These are phyloP conservation scores for Cymbidium sinense DNA, from an alignment of 106 monocot genomes.

Conservation along the genomic window DNA sequence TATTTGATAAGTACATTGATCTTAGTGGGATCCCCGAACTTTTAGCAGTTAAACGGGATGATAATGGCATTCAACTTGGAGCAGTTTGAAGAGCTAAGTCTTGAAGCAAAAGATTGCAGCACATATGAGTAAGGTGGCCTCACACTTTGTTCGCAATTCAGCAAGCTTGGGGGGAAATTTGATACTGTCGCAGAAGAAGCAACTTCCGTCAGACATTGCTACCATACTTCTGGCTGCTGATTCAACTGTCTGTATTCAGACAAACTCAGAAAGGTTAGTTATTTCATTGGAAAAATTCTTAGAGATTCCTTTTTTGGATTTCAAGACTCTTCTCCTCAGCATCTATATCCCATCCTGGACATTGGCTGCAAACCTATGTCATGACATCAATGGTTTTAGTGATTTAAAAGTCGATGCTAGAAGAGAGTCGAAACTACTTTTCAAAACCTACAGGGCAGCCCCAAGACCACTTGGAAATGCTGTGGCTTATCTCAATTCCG, in stretches of 20 bases:
- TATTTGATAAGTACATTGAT: constrained; percentile 58
- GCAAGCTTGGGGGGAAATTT: constrained; percentile 80
- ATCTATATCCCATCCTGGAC: constrained; percentile 49
- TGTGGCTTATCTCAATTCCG: constrained; percentile 65
- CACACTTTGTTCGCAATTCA: constrained; percentile 64
- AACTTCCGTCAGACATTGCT: constrained; percentile 76
- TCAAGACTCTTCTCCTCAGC: constrained; percentile 44
- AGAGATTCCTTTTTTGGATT: constrained; percentile 28
- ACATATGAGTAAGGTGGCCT: constrained; percentile 77
- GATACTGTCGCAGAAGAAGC: constrained; percentile 67
- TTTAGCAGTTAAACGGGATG: constrained; percentile 31
- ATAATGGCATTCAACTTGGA: constrained; percentile 50
- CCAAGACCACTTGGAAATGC: constrained; percentile 82
- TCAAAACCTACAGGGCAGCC: constrained; percentile 73
- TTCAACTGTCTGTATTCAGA: constrained; percentile 39
- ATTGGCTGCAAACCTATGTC: constrained; percentile 2
- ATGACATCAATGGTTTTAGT: background rate
- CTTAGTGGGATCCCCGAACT: constrained; percentile 54
- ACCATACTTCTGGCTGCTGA: constrained; percentile 73
- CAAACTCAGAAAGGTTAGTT: constrained; percentile 21
- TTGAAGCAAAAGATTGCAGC: constrained; percentile 62
- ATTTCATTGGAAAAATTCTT: constrained; percentile 68
- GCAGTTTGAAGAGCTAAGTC: constrained; percentile 35
- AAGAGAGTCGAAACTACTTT: constrained; percentile 21
- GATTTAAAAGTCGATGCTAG: background rate